Percentiles rank a stretch among this genome's conserved stretches.
Conservation (phyloP, 108 stramenopile species). For the Fistulifera solaris region DNA sequence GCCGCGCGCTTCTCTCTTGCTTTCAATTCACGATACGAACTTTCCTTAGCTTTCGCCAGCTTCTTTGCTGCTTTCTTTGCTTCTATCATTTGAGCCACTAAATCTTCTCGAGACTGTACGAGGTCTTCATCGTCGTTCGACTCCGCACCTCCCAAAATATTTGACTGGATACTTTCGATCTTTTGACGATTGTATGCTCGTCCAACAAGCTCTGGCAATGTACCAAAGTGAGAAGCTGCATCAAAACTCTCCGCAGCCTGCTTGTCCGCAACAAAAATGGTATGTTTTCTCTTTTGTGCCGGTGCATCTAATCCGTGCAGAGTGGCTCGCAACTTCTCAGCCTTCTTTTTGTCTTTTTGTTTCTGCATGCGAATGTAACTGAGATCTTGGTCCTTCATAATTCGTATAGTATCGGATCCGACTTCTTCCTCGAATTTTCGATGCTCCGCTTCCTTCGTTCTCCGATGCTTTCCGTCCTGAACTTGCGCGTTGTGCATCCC, state of each 20-base stretch:
- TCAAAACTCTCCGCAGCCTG: slow-evolving; percentile 66
- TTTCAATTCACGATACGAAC: slow-evolving; percentile 83
- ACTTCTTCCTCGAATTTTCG: slow-evolving; percentile 34
- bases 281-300: slow-evolving; percentile 43
- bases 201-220: slow-evolving; percentile 73
- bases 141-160: slow-evolving; percentile 3
- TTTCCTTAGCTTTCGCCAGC: slow-evolving; percentile 50
- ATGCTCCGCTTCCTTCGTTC: slow-evolving; percentile 36
- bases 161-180: slow-evolving; percentile 2
- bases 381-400: slow-evolving; percentile 97
- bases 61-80: slow-evolving; percentile 33
- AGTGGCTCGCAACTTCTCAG: slow-evolving; percentile 62
- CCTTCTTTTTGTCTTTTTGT: slow-evolving; percentile 65
- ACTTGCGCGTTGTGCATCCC: slow-evolving; percentile 88
- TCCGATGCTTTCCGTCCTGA: slow-evolving; percentile 44
- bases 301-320: slow-evolving; percentile 68
- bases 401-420: slow-evolving; percentile 49
- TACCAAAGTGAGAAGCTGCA: slow-evolving; percentile 82
- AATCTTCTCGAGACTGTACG: slow-evolving; percentile 22
- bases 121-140: slow-evolving; percentile 25
- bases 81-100: slow-evolving; percentile 23
- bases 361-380: slow-evolving; percentile 80
- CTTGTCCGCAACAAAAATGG: slow-evolving; percentile 63
- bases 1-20: slow-evolving; percentile 45
- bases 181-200: slow-evolving; percentile 75